A percentile compares a stretch with the other conserved stretches of the same genome.
Evolutionary conservation across 2,329 filamentous ascomycete species (phyloP).

Genomic region (Microsporum ferrugineum): DNA sequence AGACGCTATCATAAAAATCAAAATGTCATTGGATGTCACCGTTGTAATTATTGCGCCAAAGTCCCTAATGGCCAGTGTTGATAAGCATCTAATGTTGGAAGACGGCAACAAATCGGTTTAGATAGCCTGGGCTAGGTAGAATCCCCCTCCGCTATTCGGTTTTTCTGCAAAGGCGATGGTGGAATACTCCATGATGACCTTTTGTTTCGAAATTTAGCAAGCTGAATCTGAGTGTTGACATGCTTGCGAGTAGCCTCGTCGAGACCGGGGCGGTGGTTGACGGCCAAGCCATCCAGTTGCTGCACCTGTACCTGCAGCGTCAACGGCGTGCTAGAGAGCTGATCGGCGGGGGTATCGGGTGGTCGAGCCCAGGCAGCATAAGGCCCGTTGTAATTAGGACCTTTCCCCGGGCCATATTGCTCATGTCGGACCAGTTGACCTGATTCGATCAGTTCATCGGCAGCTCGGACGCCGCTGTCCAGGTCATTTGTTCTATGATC

Average conservation of each 20-base stretch:
- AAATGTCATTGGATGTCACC: too few species aligned
- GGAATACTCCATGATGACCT: neutral
- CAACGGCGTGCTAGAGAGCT: slow-evolving; percentile 19
- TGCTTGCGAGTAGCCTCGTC: slow-evolving; percentile 13
- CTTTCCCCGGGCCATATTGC: slow-evolving; percentile 31
- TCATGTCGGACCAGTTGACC: slow-evolving; percentile 27
- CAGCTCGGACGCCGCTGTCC: slow-evolving; percentile 17
- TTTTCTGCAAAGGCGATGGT: neutral
- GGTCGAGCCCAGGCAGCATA: slow-evolving; percentile 32
- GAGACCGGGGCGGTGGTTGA: slow-evolving; percentile 17
- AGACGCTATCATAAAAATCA: too few species aligned
- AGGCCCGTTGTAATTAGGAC: slow-evolving; percentile 31
- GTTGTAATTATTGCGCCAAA: too few species aligned
- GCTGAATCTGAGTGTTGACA: slow-evolving; percentile 18
- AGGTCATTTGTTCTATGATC: neutral
- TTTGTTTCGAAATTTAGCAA: slow-evolving; percentile 23
- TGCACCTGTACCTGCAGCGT: slow-evolving; percentile 18
- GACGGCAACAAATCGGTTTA: neutral
- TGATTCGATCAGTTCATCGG: slow-evolving; percentile 22
- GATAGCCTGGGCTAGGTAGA: neutral
- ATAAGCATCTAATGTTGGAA: too few species aligned
- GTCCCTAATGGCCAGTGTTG: too few species aligned
- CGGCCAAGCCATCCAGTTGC: slow-evolving; percentile 23
- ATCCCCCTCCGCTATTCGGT: neutral
- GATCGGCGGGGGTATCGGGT: slow-evolving; percentile 15